Base-by-base conservation (phyloP, 176 grass and related monocot species). In the Lolium rigidum region DNA sequence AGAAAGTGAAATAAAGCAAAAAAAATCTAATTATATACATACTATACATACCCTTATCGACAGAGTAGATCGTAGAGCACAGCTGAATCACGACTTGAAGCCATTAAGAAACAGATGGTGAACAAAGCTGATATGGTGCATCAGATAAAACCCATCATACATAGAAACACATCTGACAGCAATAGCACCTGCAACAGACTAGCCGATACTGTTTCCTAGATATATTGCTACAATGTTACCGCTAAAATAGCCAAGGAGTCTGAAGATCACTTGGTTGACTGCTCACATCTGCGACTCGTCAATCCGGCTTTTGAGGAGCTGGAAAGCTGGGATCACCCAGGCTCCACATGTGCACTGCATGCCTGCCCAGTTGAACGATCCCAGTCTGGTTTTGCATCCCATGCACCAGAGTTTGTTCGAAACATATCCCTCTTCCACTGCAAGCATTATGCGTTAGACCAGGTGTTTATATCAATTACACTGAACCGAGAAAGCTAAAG, bases 251-350 rank as follows among this genome's bases (percentile, higher is more conserved):
- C 73, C 4, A 73, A 10, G 65, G 44, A 81, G 49, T 58, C 9
- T 10, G 24, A 71, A 74, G 14, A 50, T 66, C 56, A 83, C 48
- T 72, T 48, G 44, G 20, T 52, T 25, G 50, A 16, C 8, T 35
- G 10, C 55, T 86, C 87, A 95, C 43, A 78, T 87, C 55, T 85
- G 73, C 3, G 89, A 94, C 76, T 94, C 75, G 21, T 95, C 91
- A 11, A 98, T 65, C 87, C 80, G 86, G 86, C 96, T 95, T 73
- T 95, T 95, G 52, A 91, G 87, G 62, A 95, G 64, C 86, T 98
- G 93, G 81, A 98, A 98, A 41, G 93, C 96, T 58, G 93, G 93
- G 85, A 91, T 94, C 68, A 98, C 91, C 96, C 90, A 98, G 35
- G 93, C 77, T 22, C 93, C 93, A 10, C 93, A 95, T 81, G 88